Base-by-base conservation (phyloP, 2,329 filamentous ascomycete species). In the Cordyceps farinosa region DNA sequence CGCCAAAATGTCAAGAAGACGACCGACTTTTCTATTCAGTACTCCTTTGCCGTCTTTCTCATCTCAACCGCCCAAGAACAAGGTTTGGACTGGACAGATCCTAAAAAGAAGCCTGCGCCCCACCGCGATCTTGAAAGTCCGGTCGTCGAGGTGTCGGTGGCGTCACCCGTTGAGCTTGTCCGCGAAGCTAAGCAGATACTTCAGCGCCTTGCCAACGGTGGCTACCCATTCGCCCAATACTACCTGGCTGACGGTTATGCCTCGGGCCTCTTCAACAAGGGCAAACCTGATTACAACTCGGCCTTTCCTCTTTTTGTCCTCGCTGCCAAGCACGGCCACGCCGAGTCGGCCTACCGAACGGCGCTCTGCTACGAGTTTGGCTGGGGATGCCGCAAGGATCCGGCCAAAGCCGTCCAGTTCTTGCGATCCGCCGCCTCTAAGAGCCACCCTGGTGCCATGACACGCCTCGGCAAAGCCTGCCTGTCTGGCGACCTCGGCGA, bases 291-390 rank as follows among this genome's bases (percentile, higher is more conserved):
- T 73, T 90, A 96, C 73, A 91, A 93, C 72, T 88, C 90, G 47
- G 93, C 95, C 0, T 98, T 98, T 72, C 90, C 92, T 9, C 86
- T 98, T 36, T 99, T 99, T 73, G 84, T 97, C 44, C 86, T 95
- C 17, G 95, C 95, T 9, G 94, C 91, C 70, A 99, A 98, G 78
- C 95, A 97, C 77, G 95, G 95, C 38, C 95, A 99, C 75, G 92
- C 95, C 54, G 95, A 99, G 79, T 95, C 95, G 63, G 93, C 89
- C 42, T 99, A 97, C 77, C 90, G 95, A 62, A 90, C 94, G 59
- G 95, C 90, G 17, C 82, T 99, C 62, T 97, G 93, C 79, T 98
- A 98, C 78, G 95, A 99, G 76, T 98, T 97, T 76, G 95, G 93
- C 66, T 99, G 95, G 95, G 95, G 95, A 47, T 96, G 90, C 71